Base-by-base conservation (phyloP, 1,284 basidiomycete species). In the Papiliotrema nemorosa region DNA sequence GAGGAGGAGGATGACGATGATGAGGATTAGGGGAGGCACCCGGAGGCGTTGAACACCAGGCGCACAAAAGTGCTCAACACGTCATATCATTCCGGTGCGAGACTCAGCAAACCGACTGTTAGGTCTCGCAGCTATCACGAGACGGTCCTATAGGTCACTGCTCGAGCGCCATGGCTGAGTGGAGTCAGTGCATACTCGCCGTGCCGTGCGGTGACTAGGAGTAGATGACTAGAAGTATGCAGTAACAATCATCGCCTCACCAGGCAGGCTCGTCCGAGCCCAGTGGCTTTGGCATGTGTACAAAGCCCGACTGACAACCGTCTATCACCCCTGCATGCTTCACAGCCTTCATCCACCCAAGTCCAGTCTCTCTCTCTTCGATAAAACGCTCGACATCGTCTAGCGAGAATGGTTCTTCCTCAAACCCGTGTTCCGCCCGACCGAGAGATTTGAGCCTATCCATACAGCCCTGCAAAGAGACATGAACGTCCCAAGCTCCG, bases 1-100 rank as follows among this genome's bases (percentile, higher is more conserved):
- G 65, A 59, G 55, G 62, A 64, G 14, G 65, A 66, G n/a, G 66
- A 69, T 44, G 67, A 67, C 49, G 66, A 67, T 44, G 66, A 67
- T 34, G 67, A 69, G 43, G 62, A 71, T 54, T 62, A 56, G 53
- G 49, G 46, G 25, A 16, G n/a, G 12, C n/a, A n/a, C n/a, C n/a
- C n/a, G n/a, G n/a, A n/a, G n/a, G n/a, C n/a, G n/a, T n/a, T n/a
- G n/a, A n/a, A n/a, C n/a, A n/a, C n/a, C n/a, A n/a, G n/a, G n/a
- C n/a, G n/a, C n/a, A n/a, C n/a, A n/a, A n/a, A n/a, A n/a, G n/a
- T n/a, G n/a, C n/a, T n/a, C n/a, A n/a, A n/a, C n/a, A n/a, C n/a
- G n/a, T n/a, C n/a, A n/a, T n/a, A n/a, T n/a, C n/a, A n/a, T n/a
- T n/a, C n/a, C n/a, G n/a, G n/a, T n/a, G n/a, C n/a, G n/a, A n/a